Conservation (phyloP, 768 basidiomycete genomes). For the Cystoderma amianthinum region DNA sequence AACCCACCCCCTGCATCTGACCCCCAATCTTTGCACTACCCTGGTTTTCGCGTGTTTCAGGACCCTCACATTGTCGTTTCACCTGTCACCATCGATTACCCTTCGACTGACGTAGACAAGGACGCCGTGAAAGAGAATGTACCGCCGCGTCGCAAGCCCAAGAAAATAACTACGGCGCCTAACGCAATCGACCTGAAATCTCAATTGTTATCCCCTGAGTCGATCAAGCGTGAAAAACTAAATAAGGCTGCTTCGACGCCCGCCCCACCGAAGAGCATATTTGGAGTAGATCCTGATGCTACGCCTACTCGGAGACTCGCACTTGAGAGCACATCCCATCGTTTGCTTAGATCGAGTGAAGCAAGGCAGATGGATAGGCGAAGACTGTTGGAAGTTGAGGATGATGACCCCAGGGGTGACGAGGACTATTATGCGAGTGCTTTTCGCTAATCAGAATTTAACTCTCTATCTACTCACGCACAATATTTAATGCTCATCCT, state of each 20-base stretch:
- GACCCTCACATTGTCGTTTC: slow-evolving; percentile 30
- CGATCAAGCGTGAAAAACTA: neutral
- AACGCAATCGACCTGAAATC: slow-evolving; percentile 10
- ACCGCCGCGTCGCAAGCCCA: slow-evolving; percentile 36
- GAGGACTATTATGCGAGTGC: slow-evolving; percentile 5
- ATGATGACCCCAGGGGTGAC: slow-evolving; percentile 16
- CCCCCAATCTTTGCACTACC: slow-evolving; percentile 57
- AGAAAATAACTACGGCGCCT: slow-evolving; percentile 26
- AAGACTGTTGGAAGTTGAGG: slow-evolving; percentile 26
- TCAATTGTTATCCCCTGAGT: slow-evolving; percentile 14
- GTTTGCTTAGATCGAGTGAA: slow-evolving; percentile 9
- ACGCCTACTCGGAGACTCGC: too few relatives aligned
- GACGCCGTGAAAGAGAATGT: slow-evolving; percentile 55
- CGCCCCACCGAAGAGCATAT: neutral
- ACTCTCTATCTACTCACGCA: too few relatives aligned
- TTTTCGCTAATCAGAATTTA: neutral
- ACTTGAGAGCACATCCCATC: too few relatives aligned
- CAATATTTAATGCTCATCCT: too few relatives aligned
- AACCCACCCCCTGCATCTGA: slow-evolving; percentile 35
- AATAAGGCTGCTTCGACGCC: neutral
- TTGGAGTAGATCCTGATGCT: too few relatives aligned
- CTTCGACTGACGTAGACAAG: slow-evolving; percentile 13
- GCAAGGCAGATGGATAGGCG: slow-evolving; percentile 19
- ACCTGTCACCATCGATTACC: slow-evolving; percentile 4
- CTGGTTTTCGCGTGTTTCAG: slow-evolving; percentile 54